Evolutionary conservation across 2,329 filamentous ascomycete genomes (phyloP), one percentile per base, ranked within the genome.

Genomic region (Neopestalotiopsis rosae): DNA sequence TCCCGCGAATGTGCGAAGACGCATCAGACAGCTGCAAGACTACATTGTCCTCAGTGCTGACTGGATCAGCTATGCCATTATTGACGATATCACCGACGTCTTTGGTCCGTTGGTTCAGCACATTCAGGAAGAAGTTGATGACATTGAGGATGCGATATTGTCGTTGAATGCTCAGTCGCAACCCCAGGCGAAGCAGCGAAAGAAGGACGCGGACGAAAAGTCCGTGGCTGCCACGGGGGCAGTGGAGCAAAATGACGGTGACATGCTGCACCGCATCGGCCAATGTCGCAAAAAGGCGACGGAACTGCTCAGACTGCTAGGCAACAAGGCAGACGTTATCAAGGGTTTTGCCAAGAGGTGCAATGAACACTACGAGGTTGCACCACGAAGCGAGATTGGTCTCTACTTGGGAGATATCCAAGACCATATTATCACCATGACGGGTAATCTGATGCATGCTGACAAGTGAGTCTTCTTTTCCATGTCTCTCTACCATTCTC

Each of bases 361-460:
- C 83, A 99, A 98, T 77, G 95, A 99, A 84, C 92, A 97, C 72
- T 99, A 95, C 94, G 93, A 98, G 75, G 93, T 99, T 69, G 95
- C 96, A 5, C 96, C 96, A 12, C 89, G 95, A 71, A 96, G 93
- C 42, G 96, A 99, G 79, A 98, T 99, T 78, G 96, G 96, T n/a
- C 83, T 99, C 66, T 99, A 98, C 81, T 85, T 99, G 69, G 96
- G 96, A 71, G 96, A 99, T 83, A 99, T 99, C 72, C 96, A 99
- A 80, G 96, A 99, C 83, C 96, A 99, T 79, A 98, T 99, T 74
- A 91, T 99, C 74, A 99, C 96, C 71, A 99, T 99, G 96, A 98
- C 95, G 49, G 93, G 92, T 65, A 99, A 98, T 78, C 82, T 99
- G 77, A 92, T 91, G 73, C 96, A 99, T 79, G 98, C 98, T 77